A percentile compares a stretch with the other conserved stretches of the same genome.
These are phyloP conservation scores for Tetrahymena elliotti DNA, from an alignment of 73 alveolate species.

Conservation along the genomic window DNA sequence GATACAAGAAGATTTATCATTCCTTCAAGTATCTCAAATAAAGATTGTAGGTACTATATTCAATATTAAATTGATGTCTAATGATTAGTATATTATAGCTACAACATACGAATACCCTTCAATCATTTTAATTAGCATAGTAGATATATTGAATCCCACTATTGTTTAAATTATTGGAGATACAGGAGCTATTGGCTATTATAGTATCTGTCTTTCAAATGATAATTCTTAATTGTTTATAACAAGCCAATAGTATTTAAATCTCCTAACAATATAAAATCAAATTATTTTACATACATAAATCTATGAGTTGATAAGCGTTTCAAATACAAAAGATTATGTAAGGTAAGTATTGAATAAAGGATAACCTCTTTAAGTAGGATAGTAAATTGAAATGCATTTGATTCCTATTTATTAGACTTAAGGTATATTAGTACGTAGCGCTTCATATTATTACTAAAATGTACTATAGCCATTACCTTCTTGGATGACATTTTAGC, in stretches of 20 bases:
- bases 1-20: not conserved
- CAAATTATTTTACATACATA: not conserved
- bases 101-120: not conserved
- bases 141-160: not conserved
- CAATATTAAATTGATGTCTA: not conserved
- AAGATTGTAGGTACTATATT: not conserved
- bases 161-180: not conserved
- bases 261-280: not conserved
- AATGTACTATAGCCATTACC: not conserved
- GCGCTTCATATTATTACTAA: not conserved
- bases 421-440: not conserved
- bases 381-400: not conserved
- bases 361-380: not conserved
- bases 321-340: not conserved
- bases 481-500: not conserved
- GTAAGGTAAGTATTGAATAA: not conserved
- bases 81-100: not conserved
- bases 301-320: not conserved
- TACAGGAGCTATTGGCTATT: not conserved
- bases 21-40: not conserved
- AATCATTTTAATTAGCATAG: not conserved
- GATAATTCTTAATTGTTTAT: not conserved
- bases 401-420: not conserved
- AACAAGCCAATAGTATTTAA: not conserved
- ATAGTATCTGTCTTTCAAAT: not conserved